Evolutionary conservation across 1,284 basidiomycete genomes (phyloP).

Genomic region (Naganishia liquefaciens): DNA sequence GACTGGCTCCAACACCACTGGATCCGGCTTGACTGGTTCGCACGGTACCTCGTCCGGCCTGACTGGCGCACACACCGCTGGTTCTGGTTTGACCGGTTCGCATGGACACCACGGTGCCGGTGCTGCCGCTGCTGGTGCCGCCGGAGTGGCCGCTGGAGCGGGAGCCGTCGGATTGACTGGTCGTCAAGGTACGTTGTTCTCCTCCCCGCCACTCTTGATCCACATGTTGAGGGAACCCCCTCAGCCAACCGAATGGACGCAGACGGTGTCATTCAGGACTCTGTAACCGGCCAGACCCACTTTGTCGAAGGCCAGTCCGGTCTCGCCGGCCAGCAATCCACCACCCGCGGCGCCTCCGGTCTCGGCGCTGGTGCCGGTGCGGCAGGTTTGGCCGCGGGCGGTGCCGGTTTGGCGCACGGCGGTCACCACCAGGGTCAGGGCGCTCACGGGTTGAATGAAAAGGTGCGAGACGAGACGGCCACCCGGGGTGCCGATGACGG

Average conservation of each 20-base stretch:
- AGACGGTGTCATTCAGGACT: slow-evolving; percentile 26
- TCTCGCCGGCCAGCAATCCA: not conserved
- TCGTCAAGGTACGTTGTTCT: not conserved
- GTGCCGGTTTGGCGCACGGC: slow-evolving; percentile 21
- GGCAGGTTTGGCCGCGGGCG: slow-evolving; percentile 10
- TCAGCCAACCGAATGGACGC: slow-evolving; percentile 14
- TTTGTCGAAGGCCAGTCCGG: slow-evolving; percentile 15
- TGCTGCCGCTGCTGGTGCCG: slow-evolving; percentile 15
- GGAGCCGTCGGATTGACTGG: slow-evolving; percentile 20
- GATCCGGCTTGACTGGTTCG: not conserved
- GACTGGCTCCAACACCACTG: too few relatives aligned
- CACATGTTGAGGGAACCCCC: not conserved
- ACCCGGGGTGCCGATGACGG: not conserved
- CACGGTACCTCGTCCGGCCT: not conserved
- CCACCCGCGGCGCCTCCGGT: not conserved
- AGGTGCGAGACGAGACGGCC: not conserved
- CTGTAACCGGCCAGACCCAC: slow-evolving; percentile 30
- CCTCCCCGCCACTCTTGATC: not conserved
- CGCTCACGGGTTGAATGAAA: not conserved
- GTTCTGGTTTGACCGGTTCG: slow-evolving; percentile 3
- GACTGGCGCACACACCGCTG: not conserved
- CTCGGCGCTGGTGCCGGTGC: slow-evolving; percentile 23
- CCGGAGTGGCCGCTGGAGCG: slow-evolving; percentile 7
- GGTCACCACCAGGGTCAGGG: not conserved
- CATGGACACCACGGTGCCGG: slow-evolving; percentile 15